Evolutionary conservation across 1,139 yeast species (phyloP).

Genomic region (Hyphopichia buzzinii): DNA sequence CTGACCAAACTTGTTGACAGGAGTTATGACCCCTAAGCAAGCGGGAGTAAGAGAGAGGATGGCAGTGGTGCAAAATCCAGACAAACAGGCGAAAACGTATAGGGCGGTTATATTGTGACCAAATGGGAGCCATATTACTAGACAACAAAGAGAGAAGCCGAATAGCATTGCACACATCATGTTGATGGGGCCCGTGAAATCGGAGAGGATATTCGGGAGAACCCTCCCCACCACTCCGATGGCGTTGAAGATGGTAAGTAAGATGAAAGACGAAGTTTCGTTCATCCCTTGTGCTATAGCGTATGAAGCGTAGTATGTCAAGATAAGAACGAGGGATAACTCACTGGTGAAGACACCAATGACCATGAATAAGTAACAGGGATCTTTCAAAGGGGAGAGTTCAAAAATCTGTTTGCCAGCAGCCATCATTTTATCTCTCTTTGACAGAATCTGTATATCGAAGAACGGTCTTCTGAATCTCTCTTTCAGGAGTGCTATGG

Average conservation of each 20-base stretch:
- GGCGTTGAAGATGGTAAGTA: conserved; percentile 58
- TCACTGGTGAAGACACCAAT: conserved; percentile 49
- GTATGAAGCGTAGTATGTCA: conserved; percentile 57
- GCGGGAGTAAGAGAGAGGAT: conserved; percentile 48
- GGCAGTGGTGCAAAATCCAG: conserved; percentile 54
- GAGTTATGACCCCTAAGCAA: conserved; percentile 50
- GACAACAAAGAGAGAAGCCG: conserved; percentile 38
- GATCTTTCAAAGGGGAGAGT: conserved; percentile 22
- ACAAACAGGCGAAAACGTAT: conserved; percentile 46
- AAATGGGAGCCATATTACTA: conserved; percentile 55
- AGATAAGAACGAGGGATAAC: conserved; percentile 49
- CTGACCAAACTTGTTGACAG: conserved; percentile 48
- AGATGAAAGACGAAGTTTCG: conserved; percentile 48
- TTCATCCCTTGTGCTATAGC: conserved; percentile 53
- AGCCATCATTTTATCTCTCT: conserved; percentile 5
- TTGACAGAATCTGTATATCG: not conserved
- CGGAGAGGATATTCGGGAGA: conserved; percentile 57
- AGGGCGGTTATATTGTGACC: conserved; percentile 41
- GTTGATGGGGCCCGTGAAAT: conserved; percentile 55
- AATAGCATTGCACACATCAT: conserved; percentile 43
- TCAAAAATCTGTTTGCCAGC: conserved; percentile 19
- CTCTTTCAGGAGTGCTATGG: conserved; percentile 10
- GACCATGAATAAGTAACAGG: conserved; percentile 26
- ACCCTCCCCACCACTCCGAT: conserved; percentile 59
- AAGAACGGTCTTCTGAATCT: conserved; percentile 6